Conservation (phyloP, 176 grass and related monocot species). For the Eremochloa ophiuroides region DNA sequence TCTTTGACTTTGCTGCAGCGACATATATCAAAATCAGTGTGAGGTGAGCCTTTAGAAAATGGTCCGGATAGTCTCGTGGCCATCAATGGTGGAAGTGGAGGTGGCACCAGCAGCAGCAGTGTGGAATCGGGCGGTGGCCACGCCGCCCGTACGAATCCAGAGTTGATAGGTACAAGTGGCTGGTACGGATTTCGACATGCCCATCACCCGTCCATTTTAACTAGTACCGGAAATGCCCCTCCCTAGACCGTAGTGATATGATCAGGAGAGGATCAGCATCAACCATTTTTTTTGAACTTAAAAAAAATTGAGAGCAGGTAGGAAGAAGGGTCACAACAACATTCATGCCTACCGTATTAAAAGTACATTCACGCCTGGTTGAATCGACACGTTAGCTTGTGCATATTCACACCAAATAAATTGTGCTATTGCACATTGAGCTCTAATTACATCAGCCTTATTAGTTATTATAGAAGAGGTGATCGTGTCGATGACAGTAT, state of each 20-base stretch:
- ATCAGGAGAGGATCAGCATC: not conserved
- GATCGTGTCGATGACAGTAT: not conserved
- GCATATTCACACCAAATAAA: not conserved
- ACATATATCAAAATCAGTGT: not conserved
- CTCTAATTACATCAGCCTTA: not conserved
- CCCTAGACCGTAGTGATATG: not conserved
- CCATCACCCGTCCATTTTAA: not conserved
- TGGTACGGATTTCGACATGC: not conserved
- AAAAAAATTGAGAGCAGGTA: not conserved
- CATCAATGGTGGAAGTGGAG: constrained; percentile 18
- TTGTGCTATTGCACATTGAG: not conserved
- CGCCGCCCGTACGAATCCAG: not conserved
- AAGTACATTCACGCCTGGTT: not conserved
- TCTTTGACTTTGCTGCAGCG: not conserved
- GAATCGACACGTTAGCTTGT: not conserved
- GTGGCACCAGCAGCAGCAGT: not conserved
- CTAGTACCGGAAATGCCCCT: not conserved
- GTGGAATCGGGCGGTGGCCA: not conserved
- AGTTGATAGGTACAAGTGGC: not conserved
- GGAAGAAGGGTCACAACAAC: not conserved
- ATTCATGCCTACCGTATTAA: not conserved
- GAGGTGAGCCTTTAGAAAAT: not conserved
- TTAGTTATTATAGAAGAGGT: not conserved
- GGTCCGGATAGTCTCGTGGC: not conserved
- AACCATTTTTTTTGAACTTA: not conserved